Evolutionary conservation across 2,329 filamentous ascomycete species (phyloP).

Genomic region (Leptodontidium sp.): DNA sequence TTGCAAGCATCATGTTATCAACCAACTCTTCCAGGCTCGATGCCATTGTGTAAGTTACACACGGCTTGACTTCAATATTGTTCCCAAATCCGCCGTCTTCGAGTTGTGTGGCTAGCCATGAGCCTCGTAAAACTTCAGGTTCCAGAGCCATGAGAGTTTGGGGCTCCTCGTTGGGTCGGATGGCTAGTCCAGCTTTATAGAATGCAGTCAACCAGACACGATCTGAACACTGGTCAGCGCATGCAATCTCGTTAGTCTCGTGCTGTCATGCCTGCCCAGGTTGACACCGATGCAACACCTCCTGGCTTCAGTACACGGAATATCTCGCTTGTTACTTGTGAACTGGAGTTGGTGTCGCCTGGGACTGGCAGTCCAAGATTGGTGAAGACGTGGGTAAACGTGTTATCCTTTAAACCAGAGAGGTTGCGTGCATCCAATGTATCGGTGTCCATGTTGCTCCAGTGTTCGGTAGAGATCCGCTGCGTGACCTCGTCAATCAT

Average conservation of each 20-base stretch:
- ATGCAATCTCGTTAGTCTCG: neutral
- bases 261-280: slow-evolving; percentile 25
- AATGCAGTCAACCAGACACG: slow-evolving; percentile 27
- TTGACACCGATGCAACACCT: slow-evolving; percentile 24
- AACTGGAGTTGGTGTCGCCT: slow-evolving; percentile 64
- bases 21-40: slow-evolving; percentile 26
- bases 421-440: slow-evolving; percentile 68
- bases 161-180: slow-evolving; percentile 24
- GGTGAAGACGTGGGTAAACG: slow-evolving; percentile 74
- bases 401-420: slow-evolving; percentile 88
- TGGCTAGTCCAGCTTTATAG: slow-evolving; percentile 7
- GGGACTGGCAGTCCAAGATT: slow-evolving; percentile 28
- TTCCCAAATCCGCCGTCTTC: slow-evolving; percentile 30
- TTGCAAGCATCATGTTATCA: slow-evolving; percentile 30
- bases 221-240: slow-evolving; percentile 24
- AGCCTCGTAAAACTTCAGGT: slow-evolving; percentile 22
- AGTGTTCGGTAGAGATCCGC: slow-evolving; percentile 62
- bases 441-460: slow-evolving; percentile 77
- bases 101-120: slow-evolving; percentile 27
- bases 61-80: slow-evolving; percentile 25
- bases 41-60: slow-evolving; percentile 26
- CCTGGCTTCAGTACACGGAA: slow-evolving; percentile 25
- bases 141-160: slow-evolving; percentile 16
- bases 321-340: slow-evolving; percentile 20
- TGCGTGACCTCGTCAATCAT: slow-evolving; percentile 64